Evolutionary conservation across 1,284 basidiomycete genomes (phyloP).

Genomic region (Tilletia indica): DNA sequence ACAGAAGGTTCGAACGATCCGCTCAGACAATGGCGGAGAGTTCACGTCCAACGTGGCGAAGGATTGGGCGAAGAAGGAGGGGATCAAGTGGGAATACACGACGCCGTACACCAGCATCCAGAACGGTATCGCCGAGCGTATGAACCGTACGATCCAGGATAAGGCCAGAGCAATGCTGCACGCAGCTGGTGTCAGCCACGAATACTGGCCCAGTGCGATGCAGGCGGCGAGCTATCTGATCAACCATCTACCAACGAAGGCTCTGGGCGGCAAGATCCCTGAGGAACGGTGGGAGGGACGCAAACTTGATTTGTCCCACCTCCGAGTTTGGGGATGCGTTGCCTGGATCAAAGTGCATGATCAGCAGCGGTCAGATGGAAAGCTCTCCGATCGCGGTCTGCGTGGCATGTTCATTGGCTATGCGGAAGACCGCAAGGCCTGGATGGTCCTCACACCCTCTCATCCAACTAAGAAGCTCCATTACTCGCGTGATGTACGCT

Average conservation of each 20-base stretch:
- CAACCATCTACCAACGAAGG: conserved; percentile 3
- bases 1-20: neutral
- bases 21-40: conserved; percentile 1
- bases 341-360: conserved; percentile 4
- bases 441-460: neutral
- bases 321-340: neutral
- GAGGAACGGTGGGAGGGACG: neutral
- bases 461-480: conserved; percentile 1
- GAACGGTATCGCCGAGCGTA: conserved; percentile 4
- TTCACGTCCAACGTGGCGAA: conserved; percentile 1
- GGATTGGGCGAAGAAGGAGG: neutral
- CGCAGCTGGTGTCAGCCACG: neutral
- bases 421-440: neutral
- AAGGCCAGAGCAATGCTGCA: conserved; percentile 1
- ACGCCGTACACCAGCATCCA: conserved; percentile 1
- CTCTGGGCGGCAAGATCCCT: neutral
- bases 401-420: conserved; percentile 1
- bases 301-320: neutral
- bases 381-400: neutral
- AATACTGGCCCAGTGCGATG: neutral
- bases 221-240: neutral
- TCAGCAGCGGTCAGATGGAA: neutral
- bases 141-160: conserved; percentile 6
- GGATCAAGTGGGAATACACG: conserved; percentile 3
- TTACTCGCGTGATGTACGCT: conserved; percentile 5